Evolutionary conservation across 1,284 basidiomycete genomes (phyloP), one percentile per base, ranked within the genome.

Genomic region (Sparassis latifolia): DNA sequence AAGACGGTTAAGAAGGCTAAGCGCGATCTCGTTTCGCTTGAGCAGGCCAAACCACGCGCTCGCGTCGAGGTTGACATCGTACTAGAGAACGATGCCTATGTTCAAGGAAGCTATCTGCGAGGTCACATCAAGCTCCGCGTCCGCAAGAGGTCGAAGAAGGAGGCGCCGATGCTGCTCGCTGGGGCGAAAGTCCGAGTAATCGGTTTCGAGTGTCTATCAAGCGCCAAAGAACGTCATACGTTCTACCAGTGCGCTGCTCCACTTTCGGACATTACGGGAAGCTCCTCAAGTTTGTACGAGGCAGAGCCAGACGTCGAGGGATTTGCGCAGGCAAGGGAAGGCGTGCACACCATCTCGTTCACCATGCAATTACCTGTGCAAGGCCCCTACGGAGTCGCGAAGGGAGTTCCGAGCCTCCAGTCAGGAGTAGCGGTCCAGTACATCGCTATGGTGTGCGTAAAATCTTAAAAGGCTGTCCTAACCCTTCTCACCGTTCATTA

Each of bases 31-130:
- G 69, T 80, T 3, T 60, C 66, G 48, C 63, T 87, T 51, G 80
- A 91, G 70, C 80, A 86, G 67, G 79, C 80, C 44, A 79, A 86
- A 72, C 59, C 74, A 9, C 75, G 74, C 32, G 83, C 91, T 2
- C 82, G 91, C 32, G 88, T 97, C 1, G 87, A 91, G 62, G 75
- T 97, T 5, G 92, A 97, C 58, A 79, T 97, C 29, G 70, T 84
- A 4, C 75, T 95, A 40, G 85, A 92, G 57, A 84, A 80, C 54
- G 79, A 91, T 55, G 75, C 82, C 3, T 85, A 84, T 52, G 86
- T 96, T 1, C 92, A 97, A 68, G 93, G 93, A 1, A 85, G 85
- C 1, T 74, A 77, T 55, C 67, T 97, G 41, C 78, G 79, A 45
- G 95, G 95, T 0, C 69, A 78, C 39, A 71, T 96, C 68, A 81